Evolutionary conservation across 2,329 filamentous ascomycete species (phyloP), one percentile per base, ranked within the genome.

Genomic region (Cercospora sp.): DNA sequence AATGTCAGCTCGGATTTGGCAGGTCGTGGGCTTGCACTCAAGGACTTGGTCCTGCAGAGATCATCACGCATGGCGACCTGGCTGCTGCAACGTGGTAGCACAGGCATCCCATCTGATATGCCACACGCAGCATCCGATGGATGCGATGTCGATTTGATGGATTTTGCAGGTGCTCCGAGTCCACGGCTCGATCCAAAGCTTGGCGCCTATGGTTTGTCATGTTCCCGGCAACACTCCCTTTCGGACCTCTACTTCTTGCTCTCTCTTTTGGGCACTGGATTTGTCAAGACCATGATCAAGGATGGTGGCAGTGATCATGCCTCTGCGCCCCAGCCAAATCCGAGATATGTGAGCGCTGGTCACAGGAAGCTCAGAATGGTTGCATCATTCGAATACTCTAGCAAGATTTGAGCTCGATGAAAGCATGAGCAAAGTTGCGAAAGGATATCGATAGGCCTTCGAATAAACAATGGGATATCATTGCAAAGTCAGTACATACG

Each of bases 1-100:
- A 59, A 59, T 59, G 31, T 59, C 55, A 33, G 30, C 13, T 59
- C 55, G 55, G 55, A 59, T 59, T 59, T 33, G 55, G 55, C 55
- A 59, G 55, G 55, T 59, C 55, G 55, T 23, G 53, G 53, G 28
- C 53, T 28, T 31, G 23, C 53, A n/a, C 53, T 10, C 55, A 33
- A 23, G 16, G 30, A 33, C 28, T 33, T 33, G 28, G 55, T 31
- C 55, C 28, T 59, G 55, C 55, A 31, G 28, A 33, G 30, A 59
- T 59, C 55, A 26, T 59, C 55, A 18, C 28, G 30, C 28, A n/a
- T 33, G 28, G 23, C 30, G 31, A 36, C n/a, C 48, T 36, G 55
- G 28, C 55, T 59, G 28, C 55, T 20, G 31, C 55, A 59, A 36
- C 28, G 55, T 59, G 55, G 55, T 33, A 59, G 31, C 31, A 36